Percentiles rank a stretch among this genome's conserved stretches.
Evolutionary conservation across 192 early-diverging fungal species (phyloP).

Genomic region (Mortierella alpina): DNA sequence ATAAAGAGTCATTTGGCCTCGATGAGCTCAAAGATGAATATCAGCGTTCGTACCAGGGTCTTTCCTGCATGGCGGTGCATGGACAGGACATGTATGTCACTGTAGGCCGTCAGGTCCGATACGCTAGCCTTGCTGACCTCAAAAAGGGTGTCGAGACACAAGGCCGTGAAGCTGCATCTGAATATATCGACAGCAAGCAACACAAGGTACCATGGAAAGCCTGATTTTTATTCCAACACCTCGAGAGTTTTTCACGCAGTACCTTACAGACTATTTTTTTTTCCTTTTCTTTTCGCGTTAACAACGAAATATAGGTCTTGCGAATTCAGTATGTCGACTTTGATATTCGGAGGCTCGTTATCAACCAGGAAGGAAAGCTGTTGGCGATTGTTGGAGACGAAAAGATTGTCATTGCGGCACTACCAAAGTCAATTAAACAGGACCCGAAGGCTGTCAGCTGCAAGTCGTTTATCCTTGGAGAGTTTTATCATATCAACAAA

Average conservation of each 20-base stretch:
- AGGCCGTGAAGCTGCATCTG: constrained; percentile 27
- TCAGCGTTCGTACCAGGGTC: constrained; percentile 17
- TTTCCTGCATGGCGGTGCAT: constrained; percentile 57
- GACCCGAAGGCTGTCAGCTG: constrained; percentile 32
- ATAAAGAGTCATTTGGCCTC: constrained; percentile 28
- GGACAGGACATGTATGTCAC: constrained; percentile 73
- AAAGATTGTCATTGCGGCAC: constrained; percentile 67
- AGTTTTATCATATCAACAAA: constrained; percentile 45
- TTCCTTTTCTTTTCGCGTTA: constrained; percentile 4
- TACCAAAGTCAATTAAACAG: constrained; percentile 54
- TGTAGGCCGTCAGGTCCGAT: constrained; percentile 66
- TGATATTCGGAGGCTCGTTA: constrained; percentile 63
- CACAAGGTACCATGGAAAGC: constrained; percentile 45
- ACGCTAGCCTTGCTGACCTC: constrained; percentile 67
- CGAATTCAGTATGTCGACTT: constrained; percentile 65
- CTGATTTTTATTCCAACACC: background rate
- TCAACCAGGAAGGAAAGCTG: constrained; percentile 69
- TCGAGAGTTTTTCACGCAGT: background rate
- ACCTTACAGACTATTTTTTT: background rate
- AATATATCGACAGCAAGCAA: constrained; percentile 23
- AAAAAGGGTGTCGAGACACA: constrained; percentile 69
- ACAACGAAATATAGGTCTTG: constrained; percentile 39
- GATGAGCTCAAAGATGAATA: constrained; percentile 39
- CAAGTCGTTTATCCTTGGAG: constrained; percentile 51
- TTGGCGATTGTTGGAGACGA: constrained; percentile 70